Base-by-base conservation (phyloP, 345 rosid species). In the Eucalyptus microcorys region DNA sequence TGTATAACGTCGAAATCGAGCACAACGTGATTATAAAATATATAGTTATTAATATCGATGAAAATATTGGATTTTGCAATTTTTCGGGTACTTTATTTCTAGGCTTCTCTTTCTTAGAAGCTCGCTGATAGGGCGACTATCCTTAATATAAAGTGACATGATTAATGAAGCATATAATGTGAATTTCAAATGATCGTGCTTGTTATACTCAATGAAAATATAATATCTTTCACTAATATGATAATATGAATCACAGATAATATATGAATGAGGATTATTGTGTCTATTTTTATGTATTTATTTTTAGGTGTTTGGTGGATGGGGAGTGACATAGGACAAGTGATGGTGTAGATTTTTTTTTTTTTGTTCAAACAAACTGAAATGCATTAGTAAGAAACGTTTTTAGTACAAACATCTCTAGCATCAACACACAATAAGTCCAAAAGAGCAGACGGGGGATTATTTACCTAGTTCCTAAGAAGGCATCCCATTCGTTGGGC, bases 1-100 rank as follows among this genome's bases (percentile, higher is more conserved):
- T 27, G n/a, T 0, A 59, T 27, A 12, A 12, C 11, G 15, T 59
- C 0, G 0, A 59, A 59, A 27, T 27, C 0, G 32, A 59, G 7
- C 2, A 0, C 68, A 11, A 59, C 1, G 0, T 0, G 14, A 57
- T 10, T 57, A 57, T 24, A 57, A 57, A 57, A 57, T 24, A 24
- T 57, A 57, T 24, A 57, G 10, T 22, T 24, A 24, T 24, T 57
- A 26, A 55, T 57, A 57, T 57, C n/a, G 1, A 2, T 57, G 3
- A 2, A 57, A 57, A 26, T 26, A 26, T 57, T 10, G 30, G 6
- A 57, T 24, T 57, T 57, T 57, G 27, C 64, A 57, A 57, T 24
- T 26, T 57, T 57, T 26, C 1, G 2, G n/a, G 30, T 0, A 24
- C 0, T 26, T 57, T 24, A 1, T 57, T 24, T 57, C 0, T 26